Evolutionary conservation across 2,329 filamentous ascomycete genomes (phyloP).

Genomic region (Exophiala dermatitidis): DNA sequence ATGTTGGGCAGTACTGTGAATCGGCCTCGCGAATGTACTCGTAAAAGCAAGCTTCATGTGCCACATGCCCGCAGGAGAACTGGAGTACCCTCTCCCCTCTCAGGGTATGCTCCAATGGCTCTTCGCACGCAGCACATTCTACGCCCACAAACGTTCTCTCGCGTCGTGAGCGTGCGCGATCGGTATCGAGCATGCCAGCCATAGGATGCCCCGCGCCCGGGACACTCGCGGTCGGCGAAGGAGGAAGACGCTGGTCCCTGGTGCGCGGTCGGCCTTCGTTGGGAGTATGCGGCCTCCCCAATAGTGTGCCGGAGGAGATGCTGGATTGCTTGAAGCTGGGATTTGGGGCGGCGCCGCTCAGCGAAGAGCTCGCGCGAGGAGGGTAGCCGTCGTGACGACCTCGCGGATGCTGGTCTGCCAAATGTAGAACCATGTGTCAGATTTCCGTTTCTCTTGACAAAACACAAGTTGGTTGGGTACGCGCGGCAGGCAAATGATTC

Average conservation of each 20-base stretch:
- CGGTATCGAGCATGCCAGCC: conserved; percentile 63
- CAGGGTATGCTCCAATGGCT: conserved; percentile 89
- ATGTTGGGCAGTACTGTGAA: conserved; percentile 87
- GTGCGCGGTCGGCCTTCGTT: conserved; percentile 18
- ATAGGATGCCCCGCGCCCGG: conserved; percentile 35
- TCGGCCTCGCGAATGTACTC: conserved; percentile 95
- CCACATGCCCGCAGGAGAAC: conserved; percentile 93
- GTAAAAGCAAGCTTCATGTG: conserved; percentile 97
- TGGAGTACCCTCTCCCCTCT: conserved; percentile 90
- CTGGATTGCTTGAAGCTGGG: conserved; percentile 24
- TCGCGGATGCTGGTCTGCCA: conserved; percentile 21
- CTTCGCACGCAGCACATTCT: conserved; percentile 93
- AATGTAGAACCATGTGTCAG: conserved; percentile 22
- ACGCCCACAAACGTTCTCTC: conserved; percentile 93
- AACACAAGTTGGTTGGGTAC: neutral
- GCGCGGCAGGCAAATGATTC: neutral
- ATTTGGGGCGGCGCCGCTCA: conserved; percentile 9
- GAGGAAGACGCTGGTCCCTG: conserved; percentile 14
- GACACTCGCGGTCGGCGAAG: conserved; percentile 20
- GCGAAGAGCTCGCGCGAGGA: conserved; percentile 17
- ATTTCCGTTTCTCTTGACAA: conserved; percentile 1
- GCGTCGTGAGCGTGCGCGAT: conserved; percentile 69
- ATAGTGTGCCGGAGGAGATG: conserved; percentile 18
- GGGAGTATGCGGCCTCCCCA: conserved; percentile 18
- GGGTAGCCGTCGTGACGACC: conserved; percentile 18